These are phyloP conservation scores for Serendipita indica DNA, from an alignment of 768 basidiomycete species.

Conservation along the genomic window DNA sequence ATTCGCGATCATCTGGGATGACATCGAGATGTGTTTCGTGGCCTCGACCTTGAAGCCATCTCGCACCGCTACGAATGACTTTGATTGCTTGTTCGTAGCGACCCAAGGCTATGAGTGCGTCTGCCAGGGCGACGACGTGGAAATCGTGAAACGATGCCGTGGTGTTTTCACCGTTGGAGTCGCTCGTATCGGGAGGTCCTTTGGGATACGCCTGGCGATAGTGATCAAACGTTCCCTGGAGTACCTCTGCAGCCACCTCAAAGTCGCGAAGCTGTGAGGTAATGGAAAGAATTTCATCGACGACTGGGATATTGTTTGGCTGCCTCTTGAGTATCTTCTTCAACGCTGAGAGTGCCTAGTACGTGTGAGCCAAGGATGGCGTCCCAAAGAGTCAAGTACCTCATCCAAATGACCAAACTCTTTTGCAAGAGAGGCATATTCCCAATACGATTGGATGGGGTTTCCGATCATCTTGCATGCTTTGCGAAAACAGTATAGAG, in stretches of 20 bases:
- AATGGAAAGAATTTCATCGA: conserved; percentile 63
- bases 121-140: conserved; percentile 70
- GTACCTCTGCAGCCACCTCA: conserved; percentile 44
- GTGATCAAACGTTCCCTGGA: conserved; percentile 59
- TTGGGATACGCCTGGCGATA: conserved; percentile 39
- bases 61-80: conserved; percentile 55
- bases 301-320: conserved; percentile 65
- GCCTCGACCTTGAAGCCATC: conserved; percentile 83
- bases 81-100: conserved; percentile 54
- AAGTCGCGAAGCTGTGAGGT: conserved; percentile 62
- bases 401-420: conserved; percentile 50
- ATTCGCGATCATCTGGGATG: conserved; percentile 81
- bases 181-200: conserved; percentile 29
- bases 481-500: conserved; percentile 83
- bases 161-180: conserved; percentile 24
- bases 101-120: conserved; percentile 59
- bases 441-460: conserved; percentile 80
- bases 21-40: conserved; percentile 66
- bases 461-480: conserved; percentile 60
- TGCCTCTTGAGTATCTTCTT: conserved; percentile 56
- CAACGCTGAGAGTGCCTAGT: conserved; percentile 47
- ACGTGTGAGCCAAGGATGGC: not conserved
- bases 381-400: conserved; percentile 26
- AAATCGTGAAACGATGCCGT: conserved; percentile 28
- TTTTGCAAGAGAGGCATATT: conserved; percentile 67